Percentiles rank a stretch among this genome's conserved stretches.
phyloP scores from a whole-genome alignment of 257 asterid genomes.

The Solanum chaucha region DNA sequence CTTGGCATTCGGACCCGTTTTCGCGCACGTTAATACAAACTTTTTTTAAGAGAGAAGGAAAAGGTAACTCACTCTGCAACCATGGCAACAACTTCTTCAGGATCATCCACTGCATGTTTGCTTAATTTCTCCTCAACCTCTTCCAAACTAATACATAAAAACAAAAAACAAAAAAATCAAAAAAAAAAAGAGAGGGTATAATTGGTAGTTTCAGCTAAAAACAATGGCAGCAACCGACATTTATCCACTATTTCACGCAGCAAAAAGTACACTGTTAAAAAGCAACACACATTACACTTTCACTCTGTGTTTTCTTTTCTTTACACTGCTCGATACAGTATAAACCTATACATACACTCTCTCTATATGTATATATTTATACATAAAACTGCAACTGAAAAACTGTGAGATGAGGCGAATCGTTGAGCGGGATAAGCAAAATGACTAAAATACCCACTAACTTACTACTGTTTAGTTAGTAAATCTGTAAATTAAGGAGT shows the following conservation, averaged over 20 bases:
- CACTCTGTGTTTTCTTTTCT: neutral
- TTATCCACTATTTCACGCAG: conserved; percentile 12
- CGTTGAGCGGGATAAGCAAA: neutral
- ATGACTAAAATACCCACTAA: conserved; percentile 18
- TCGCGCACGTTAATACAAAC: neutral
- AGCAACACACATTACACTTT: conserved; percentile 4
- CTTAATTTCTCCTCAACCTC: conserved; percentile 43
- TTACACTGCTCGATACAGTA: conserved; percentile 22
- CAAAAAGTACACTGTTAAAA: conserved; percentile 4
- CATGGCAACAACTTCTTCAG: conserved; percentile 77
- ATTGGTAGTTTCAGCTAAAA: conserved; percentile 15
- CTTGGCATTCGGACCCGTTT: rapidly evolving
- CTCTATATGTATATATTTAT: neutral
- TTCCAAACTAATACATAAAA: conserved; percentile 40
- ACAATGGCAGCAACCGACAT: conserved; percentile 28
- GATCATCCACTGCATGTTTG: conserved; percentile 77
- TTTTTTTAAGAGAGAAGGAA: neutral
- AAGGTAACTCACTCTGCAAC: conserved; percentile 65
- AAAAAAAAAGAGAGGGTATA: neutral
- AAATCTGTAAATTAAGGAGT: neutral
- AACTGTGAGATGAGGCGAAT: neutral
- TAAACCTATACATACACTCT: neutral
- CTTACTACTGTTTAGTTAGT: too few species aligned
- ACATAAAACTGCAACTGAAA: conserved; percentile 12
- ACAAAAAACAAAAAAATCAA: neutral